Base-by-base conservation (phyloP, 768 basidiomycete genomes). In the Postia placenta region DNA sequence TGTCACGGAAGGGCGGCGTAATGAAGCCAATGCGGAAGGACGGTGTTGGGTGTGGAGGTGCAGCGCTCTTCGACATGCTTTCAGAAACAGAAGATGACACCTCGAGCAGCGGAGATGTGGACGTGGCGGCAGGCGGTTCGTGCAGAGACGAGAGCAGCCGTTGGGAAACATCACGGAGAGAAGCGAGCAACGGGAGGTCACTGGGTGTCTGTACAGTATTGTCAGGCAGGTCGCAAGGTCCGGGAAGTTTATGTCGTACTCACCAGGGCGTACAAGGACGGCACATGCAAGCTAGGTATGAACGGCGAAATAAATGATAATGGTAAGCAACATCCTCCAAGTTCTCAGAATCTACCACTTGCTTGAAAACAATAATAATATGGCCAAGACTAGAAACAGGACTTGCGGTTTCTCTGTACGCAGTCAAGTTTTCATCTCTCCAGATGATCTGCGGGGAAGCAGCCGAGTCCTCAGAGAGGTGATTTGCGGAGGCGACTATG, bases 331-430 rank as follows among this genome's bases (percentile, higher is more conserved):
- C 15, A 15, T 15, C 30, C 9, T 33, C 15, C 30, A 33, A 33
- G 30, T 33, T 33, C 30, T 33, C 7, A 15, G 15, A 7, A 7
- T 33, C 15, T 33, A 15, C 45, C 39, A 72, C 81, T 40, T 54
- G 85, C 87, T 88, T 88, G 78, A 90, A 85, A 19, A 80, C 81
- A 49, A 87, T 69, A 50, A 87, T 74, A 38, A 88, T 65, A 63
- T 90, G 87, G 3, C 80, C 85, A 57, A 74, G 79, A 58, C 76
- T 78, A n/a, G 85, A 87, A 22, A 87, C 79, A 1, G 85, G 84
- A 54, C 85, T 74, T 15, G 71, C 74, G 60, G 72, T 80, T 67
- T 89, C 86, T 54, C 79, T 73, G 64, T 86, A 89, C 4, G 74
- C 78, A 15, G 86, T 87, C 52, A 88, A 83, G 65, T 87, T 85